These are phyloP conservation scores for Cardamine chenopodiifolia DNA, from an alignment of 345 rosid genomes.

Conservation along the genomic window DNA sequence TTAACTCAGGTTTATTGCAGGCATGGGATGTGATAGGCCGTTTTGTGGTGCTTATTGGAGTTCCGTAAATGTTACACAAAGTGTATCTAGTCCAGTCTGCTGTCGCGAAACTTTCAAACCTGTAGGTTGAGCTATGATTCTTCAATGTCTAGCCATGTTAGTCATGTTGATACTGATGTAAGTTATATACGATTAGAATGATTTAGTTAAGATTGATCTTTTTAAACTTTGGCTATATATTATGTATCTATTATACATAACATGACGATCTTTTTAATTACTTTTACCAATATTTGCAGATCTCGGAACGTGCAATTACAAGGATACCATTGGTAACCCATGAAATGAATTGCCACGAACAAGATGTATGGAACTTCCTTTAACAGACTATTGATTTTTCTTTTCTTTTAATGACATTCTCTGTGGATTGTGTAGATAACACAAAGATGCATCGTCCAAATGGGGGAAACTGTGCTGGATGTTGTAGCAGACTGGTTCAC, in stretches of 20 bases:
- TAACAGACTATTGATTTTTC: neutral
- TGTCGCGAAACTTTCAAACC: conserved; percentile 61
- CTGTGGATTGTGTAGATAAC: conserved; percentile 58
- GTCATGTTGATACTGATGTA: neutral
- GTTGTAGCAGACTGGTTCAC: conserved; percentile 68
- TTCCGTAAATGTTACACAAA: conserved; percentile 50
- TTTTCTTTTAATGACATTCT: conserved; percentile 9
- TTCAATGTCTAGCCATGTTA: neutral
- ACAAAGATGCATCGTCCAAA: conserved; percentile 64
- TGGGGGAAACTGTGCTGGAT: conserved; percentile 67
- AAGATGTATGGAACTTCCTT: conserved; percentile 58
- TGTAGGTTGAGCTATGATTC: conserved; percentile 44
- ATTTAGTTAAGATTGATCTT: conserved; percentile 3
- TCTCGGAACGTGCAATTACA: conserved; percentile 56
- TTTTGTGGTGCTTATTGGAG: conserved; percentile 93
- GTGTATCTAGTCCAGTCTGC: conserved; percentile 55
- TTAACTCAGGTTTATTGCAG: conserved; percentile 48
- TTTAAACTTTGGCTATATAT: neutral
- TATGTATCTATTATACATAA: neutral
- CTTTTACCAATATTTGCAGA: conserved; percentile 49
- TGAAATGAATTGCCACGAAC: conserved; percentile 81
- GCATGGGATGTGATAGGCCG: conserved; percentile 84
- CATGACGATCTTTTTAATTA: neutral
- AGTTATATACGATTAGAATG: neutral
- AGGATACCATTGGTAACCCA: conserved; percentile 70